These are phyloP conservation scores for Suhomyces kunorum DNA, from an alignment of 1,139 yeast species.

Conservation along the genomic window DNA sequence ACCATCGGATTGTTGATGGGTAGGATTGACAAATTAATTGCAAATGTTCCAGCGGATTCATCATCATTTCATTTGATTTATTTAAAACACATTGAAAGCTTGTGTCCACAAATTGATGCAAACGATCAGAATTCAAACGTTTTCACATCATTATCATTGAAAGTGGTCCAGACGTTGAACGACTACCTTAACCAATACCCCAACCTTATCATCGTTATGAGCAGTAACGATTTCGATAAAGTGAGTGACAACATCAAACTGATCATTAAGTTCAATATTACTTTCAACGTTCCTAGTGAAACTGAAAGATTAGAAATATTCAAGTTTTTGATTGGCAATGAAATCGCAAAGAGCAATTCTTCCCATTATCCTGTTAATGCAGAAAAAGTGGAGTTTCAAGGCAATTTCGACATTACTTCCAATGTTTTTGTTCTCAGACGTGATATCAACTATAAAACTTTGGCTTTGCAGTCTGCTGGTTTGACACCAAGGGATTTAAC, in stretches of 20 bases:
- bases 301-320: conserved; percentile 68
- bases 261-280: conserved; percentile 73
- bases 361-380: conserved; percentile 18
- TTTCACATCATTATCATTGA: conserved; percentile 58
- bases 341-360: conserved; percentile 17
- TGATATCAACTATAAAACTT: conserved; percentile 59
- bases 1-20: conserved; percentile 80
- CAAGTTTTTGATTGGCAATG: conserved; percentile 42
- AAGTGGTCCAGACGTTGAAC: conserved; percentile 58
- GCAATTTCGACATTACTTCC: conserved; percentile 22
- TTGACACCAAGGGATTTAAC: conserved; percentile 81
- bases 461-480: conserved; percentile 91
- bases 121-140: conserved; percentile 59
- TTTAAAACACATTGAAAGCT: conserved; percentile 71
- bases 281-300: conserved; percentile 77
- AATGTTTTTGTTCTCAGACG: conserved; percentile 32
- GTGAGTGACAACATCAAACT: conserved; percentile 68
- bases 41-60: conserved; percentile 19
- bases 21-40: conserved; percentile 59
- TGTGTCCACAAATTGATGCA: conserved; percentile 67
- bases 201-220: conserved; percentile 59
- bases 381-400: conserved; percentile 22
- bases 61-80: conserved; percentile 47
- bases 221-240: conserved; percentile 71
- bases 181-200: conserved; percentile 47